Conservation (phyloP, 1,284 basidiomycete genomes). For the Cutaneotrichosporon curvatum region DNA sequence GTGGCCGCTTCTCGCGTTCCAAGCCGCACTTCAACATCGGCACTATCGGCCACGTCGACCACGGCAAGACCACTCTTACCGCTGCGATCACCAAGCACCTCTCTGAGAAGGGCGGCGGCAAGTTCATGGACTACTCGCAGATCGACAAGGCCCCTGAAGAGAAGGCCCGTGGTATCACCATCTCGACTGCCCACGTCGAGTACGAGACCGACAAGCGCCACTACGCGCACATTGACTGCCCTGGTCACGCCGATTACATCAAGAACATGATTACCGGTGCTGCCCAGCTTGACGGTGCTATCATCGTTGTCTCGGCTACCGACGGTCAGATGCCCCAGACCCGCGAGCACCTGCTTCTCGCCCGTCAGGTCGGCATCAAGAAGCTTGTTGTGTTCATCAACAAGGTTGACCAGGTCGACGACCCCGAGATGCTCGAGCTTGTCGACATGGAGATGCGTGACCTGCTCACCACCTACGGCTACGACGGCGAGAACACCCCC, state of each 20-base stretch:
- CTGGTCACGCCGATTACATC: slow-evolving; percentile 60
- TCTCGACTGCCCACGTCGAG: slow-evolving; percentile 82
- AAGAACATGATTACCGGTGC: slow-evolving; percentile 99
- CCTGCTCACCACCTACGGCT: slow-evolving; percentile 84
- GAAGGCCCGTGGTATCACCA: slow-evolving; percentile 99
- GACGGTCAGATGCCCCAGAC: slow-evolving; percentile 99
- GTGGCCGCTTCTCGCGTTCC: slow-evolving; percentile 64
- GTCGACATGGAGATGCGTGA: slow-evolving; percentile 99
- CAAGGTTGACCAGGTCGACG: slow-evolving; percentile 93
- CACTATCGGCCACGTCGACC: slow-evolving; percentile 87
- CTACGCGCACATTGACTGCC: slow-evolving; percentile 99
- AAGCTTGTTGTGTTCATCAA: slow-evolving; percentile 97
- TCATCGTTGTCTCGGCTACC: slow-evolving; percentile 96
- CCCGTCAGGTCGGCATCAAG: slow-evolving; percentile 97
- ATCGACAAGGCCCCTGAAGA: slow-evolving; percentile 99
- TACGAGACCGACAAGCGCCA: slow-evolving; percentile 90
- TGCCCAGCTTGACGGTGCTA: slow-evolving; percentile 96
- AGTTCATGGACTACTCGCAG: slow-evolving; percentile 93
- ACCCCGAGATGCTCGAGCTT: slow-evolving; percentile 97
- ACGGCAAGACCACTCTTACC: slow-evolving; percentile 92
- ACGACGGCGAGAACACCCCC: slow-evolving; percentile 94
- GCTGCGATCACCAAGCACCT: slow-evolving; percentile 98
- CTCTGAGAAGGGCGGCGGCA: slow-evolving; percentile 70
- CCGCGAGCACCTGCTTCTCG: slow-evolving; percentile 92
- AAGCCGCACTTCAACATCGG: slow-evolving; percentile 98